phyloP scores from a whole-genome alignment of 129 eudicot genomes.

The Chrysanthemum lavandulifolium region DNA sequence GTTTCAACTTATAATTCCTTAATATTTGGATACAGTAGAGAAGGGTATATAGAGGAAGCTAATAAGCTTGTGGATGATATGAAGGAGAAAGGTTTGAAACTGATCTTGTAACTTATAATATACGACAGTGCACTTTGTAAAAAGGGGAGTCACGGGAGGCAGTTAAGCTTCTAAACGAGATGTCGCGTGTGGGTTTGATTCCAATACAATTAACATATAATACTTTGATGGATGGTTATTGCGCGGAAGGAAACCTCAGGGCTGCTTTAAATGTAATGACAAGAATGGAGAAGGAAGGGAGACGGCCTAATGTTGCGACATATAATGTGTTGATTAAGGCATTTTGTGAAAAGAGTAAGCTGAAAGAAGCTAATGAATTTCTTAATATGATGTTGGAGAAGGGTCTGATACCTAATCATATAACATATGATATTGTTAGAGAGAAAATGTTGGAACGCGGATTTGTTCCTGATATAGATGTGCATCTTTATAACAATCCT shows the following conservation, averaged over 20 bases:
- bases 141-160: constrained; percentile 61
- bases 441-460: constrained; percentile 83
- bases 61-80: constrained; percentile 47
- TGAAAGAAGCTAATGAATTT: constrained; percentile 70
- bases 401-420: constrained; percentile 73
- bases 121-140: constrained; percentile 66
- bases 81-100: constrained; percentile 56
- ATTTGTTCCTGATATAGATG: constrained; percentile 82
- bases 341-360: constrained; percentile 64
- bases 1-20: constrained; percentile 81
- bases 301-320: constrained; percentile 65
- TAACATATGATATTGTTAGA: constrained; percentile 74
- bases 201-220: constrained; percentile 76
- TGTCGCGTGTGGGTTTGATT: constrained; percentile 53
- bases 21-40: constrained; percentile 55
- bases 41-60: constrained; percentile 48
- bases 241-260: constrained; percentile 58
- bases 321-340: constrained; percentile 80
- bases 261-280: constrained; percentile 63
- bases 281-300: constrained; percentile 81
- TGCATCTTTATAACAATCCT: constrained; percentile 65
- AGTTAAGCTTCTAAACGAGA: constrained; percentile 69
- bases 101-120: constrained; percentile 71
- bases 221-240: constrained; percentile 68
- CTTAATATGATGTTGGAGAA: constrained; percentile 92